phyloP scores from a whole-genome alignment of 1,284 basidiomycete genomes.

The Leccinum subfulvum region DNA sequence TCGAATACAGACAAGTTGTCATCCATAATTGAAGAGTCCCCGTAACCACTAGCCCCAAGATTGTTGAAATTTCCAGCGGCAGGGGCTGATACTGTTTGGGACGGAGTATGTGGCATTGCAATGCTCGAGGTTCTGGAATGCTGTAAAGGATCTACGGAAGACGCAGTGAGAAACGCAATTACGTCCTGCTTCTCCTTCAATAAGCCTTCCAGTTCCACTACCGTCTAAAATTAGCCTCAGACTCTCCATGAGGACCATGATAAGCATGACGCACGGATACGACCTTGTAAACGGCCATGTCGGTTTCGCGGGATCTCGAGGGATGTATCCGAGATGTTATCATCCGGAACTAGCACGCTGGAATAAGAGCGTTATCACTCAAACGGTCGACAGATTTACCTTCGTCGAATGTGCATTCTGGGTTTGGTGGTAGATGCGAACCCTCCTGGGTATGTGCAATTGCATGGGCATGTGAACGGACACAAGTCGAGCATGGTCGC shows the following conservation, averaged over 20 bases:
- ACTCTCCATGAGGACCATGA: background rate
- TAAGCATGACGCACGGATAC: constrained; percentile 54
- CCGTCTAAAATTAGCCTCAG: constrained; percentile 2
- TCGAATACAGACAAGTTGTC: constrained; percentile 1
- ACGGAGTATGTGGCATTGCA: background rate
- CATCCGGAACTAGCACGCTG: constrained; percentile 11
- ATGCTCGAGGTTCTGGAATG: background rate
- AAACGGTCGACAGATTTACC: constrained; percentile 32
- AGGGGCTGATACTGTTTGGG: background rate
- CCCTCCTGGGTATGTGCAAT: constrained; percentile 56
- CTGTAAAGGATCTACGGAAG: constrained; percentile 8
- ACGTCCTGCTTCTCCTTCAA: constrained; percentile 38
- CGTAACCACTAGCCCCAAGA: background rate
- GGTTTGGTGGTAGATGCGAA: constrained; percentile 47
- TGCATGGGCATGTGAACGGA: constrained; percentile 60
- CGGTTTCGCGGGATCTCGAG: constrained; percentile 53
- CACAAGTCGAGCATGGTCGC: constrained; percentile 66
- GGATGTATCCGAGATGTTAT: constrained; percentile 19
- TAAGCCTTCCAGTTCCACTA: constrained; percentile 63
- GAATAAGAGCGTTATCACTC: background rate
- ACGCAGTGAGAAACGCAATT: constrained; percentile 12
- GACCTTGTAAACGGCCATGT: constrained; percentile 60
- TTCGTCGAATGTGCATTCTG: constrained; percentile 71
- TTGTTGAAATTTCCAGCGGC: background rate
- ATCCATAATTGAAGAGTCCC: constrained; percentile 1